Base-by-base conservation (phyloP, 2,329 filamentous ascomycete genomes). In the Colletotrichum cereale region DNA sequence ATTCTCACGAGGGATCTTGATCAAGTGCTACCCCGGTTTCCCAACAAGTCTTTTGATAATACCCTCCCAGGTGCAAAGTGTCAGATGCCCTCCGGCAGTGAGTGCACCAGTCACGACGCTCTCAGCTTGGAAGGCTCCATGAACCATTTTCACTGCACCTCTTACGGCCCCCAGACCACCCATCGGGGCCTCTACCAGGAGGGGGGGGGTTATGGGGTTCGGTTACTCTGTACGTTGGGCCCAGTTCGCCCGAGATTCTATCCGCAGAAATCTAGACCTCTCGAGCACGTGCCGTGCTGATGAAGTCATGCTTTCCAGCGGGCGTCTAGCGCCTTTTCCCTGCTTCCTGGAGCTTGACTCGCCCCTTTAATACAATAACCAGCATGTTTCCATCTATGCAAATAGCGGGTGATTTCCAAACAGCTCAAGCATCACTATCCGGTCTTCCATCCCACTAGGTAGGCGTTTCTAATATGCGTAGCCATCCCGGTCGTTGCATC, bases 11-110 rank as follows among this genome's bases (percentile, higher is more conserved):
- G 69, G 36, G 58, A 72, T 72, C 60, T 63, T 58, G 66, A 48
- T 72, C 69, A 69, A 69, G 69, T 69, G 69, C 34, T 52, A 71
- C 65, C 65, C 64, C 60, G 52, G 53, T 48, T 68, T 58, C 68
- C 65, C 66, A 71, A 60, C 58, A 52, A 56, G 26, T 48, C 52
- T 38, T 24, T 24, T 52, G 50, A 58, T 52, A 38, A 58, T 29
- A 47, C 42, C 65, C 52, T 55, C 52, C n/a, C 56, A 44, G 21
- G 36, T 16, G 53, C 29, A 36, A 44, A 31, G 52, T 69, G 60
- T 63, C 68, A 71, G 64, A 67, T 71, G 63, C 62, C 67, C 62
- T 52, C 52, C 64, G 52, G 52, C 52, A 62, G 57, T 63, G 64
- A 26, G 21, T 21, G 53, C 66, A 55, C 62, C 58, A 60, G 55